Percentiles rank a stretch among this genome's conserved stretches.
Conservation (phyloP, 2,329 filamentous ascomycete species). For the Macroventuria anomochaeta region DNA sequence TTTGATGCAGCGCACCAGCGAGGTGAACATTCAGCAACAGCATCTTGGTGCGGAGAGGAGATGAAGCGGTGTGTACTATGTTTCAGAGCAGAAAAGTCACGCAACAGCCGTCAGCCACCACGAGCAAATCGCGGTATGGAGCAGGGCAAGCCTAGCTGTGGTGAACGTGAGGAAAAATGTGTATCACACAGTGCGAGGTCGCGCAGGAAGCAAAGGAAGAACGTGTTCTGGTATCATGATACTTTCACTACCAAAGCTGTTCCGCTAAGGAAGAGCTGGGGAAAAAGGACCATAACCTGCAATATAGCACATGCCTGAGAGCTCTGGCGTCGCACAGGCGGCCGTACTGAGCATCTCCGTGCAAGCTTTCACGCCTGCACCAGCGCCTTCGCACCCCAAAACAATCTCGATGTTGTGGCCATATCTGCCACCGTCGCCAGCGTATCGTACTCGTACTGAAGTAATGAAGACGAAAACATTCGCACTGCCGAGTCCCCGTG, state of each 20-base stretch:
- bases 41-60: no score
- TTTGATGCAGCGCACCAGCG: not conserved
- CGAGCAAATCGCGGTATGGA: not conserved
- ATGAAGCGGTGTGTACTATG: no score
- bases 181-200: not conserved
- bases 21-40: no score
- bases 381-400: slow-evolving; percentile 20
- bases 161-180: not conserved
- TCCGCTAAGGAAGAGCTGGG: slow-evolving; percentile 21
- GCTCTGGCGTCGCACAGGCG: slow-evolving; percentile 42
- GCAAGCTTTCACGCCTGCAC: slow-evolving; percentile 41
- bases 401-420: slow-evolving; percentile 36
- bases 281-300: slow-evolving; percentile 32
- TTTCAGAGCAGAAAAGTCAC: not conserved
- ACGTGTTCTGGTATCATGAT: slow-evolving; percentile 36
- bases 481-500: slow-evolving; percentile 25
- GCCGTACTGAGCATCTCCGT: slow-evolving; percentile 35
- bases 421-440: slow-evolving; percentile 25
- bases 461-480: slow-evolving; percentile 29
- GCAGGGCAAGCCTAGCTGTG: not conserved
- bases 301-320: slow-evolving; percentile 27
- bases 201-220: not conserved
- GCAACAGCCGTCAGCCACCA: not conserved
- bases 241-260: slow-evolving; percentile 39
- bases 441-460: slow-evolving; percentile 36